Percentiles rank a stretch among this genome's conserved stretches.
These are phyloP conservation scores for Cytospora schulzeri DNA, from an alignment of 2,329 filamentous ascomycete species.

Conservation along the genomic window DNA sequence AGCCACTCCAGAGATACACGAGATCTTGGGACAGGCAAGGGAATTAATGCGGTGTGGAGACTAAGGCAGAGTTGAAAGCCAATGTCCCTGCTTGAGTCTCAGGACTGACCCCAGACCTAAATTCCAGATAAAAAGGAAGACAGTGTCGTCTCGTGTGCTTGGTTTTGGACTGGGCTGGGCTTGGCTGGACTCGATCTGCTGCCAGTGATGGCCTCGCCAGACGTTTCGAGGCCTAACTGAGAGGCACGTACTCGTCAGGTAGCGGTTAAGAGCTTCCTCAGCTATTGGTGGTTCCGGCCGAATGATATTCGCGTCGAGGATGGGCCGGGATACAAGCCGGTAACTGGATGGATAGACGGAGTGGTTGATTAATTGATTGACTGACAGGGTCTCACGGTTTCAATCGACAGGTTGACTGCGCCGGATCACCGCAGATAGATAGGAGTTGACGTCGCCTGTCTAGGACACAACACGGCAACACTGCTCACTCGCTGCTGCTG, in stretches of 20 bases:
- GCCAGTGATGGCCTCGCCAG: background rate
- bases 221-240: background rate
- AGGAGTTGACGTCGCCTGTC: constrained; percentile 7
- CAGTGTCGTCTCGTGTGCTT: constrained; percentile 8
- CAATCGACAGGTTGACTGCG: background rate
- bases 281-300: background rate
- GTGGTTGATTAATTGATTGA: constrained; percentile 8
- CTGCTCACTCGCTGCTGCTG: constrained; percentile 13
- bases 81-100: constrained; percentile 10
- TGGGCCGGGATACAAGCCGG: background rate
- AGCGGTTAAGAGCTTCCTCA: constrained; percentile 2
- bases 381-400: background rate
- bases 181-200: background rate
- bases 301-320: background rate
- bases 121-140: constrained; percentile 5
- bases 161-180: background rate
- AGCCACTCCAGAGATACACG: constrained; percentile 6
- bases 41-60: constrained; percentile 19
- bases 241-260: constrained; percentile 3
- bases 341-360: background rate
- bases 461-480: constrained; percentile 17
- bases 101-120: constrained; percentile 6
- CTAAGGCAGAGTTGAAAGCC: constrained; percentile 9
- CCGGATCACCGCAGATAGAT: constrained; percentile 17
- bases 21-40: constrained; percentile 17